These are phyloP conservation scores for Vigna mungo DNA, from an alignment of 306 rosid genomes.

Conservation along the genomic window DNA sequence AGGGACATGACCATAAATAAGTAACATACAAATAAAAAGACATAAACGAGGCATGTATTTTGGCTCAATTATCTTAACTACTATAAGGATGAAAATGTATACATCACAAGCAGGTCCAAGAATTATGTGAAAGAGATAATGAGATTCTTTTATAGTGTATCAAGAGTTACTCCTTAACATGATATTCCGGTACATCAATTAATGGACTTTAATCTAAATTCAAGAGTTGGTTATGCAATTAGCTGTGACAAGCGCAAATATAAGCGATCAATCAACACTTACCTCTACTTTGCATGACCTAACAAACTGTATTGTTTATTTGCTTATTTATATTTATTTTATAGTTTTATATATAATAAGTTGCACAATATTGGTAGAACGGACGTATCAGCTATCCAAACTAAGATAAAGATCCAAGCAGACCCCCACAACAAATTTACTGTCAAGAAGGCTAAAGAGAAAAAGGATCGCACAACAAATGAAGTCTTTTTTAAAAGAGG, in stretches of 20 bases:
- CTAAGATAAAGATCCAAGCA: constrained; percentile 16
- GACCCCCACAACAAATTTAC: constrained; percentile 17
- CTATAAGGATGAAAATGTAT: background rate
- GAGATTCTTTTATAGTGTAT: background rate
- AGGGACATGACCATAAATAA: constrained; percentile 14
- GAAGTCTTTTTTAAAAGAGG: constrained; percentile 26
- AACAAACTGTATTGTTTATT: constrained; percentile 12
- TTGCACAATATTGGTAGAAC: constrained; percentile 4
- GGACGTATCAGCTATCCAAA: constrained; percentile 9
- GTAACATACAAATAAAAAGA: background rate
- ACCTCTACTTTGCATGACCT: constrained; percentile 1
- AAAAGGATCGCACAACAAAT: background rate
- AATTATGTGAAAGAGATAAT: constrained; percentile 24
- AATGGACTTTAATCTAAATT: constrained; percentile 10
- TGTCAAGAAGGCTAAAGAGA: constrained; percentile 4
- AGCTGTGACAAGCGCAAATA: constrained; percentile 10
- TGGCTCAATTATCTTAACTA: background rate
- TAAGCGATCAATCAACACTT: constrained; percentile 17
- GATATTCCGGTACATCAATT: background rate
- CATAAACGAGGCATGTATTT: background rate
- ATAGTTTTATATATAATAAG: constrained; percentile 7
- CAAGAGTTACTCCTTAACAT: background rate
- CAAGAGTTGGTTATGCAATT: constrained; percentile 28
- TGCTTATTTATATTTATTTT: background rate
- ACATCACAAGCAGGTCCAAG: constrained; percentile 22